phyloP scores from a whole-genome alignment of 495 filamentous ascomycete genomes.

The Penicillium daleae region DNA sequence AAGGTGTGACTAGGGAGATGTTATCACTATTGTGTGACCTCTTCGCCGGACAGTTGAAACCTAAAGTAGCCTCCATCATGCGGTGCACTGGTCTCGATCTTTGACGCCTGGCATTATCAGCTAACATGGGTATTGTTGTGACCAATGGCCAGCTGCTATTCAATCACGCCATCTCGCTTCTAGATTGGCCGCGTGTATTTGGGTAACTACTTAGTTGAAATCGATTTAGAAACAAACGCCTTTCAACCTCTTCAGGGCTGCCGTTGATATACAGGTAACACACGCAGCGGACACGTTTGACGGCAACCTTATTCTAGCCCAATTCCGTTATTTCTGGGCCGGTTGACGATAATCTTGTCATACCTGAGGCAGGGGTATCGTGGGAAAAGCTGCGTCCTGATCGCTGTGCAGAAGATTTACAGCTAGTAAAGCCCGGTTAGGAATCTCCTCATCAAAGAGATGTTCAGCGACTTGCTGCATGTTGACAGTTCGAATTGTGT shows the following conservation, averaged over 20 bases:
- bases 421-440: not conserved
- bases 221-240: not conserved
- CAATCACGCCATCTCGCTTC: not conserved
- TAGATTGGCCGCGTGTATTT: not conserved
- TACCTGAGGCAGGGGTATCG: slow-evolving; percentile 1
- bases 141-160: no score
- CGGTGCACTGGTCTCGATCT: slow-evolving; percentile 5
- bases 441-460: not conserved
- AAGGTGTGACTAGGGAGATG: not conserved
- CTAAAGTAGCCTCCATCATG: slow-evolving; percentile 8
- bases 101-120: not conserved
- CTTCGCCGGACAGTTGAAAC: slow-evolving; percentile 17
- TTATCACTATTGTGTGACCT: slow-evolving; percentile 19
- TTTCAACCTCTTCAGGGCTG: not conserved
- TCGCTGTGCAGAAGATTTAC: not conserved
- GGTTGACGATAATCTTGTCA: slow-evolving; percentile 12
- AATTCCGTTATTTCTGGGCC: not conserved
- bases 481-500: not conserved
- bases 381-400: not conserved
- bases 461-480: not conserved
- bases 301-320: slow-evolving; percentile 8
- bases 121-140: no score
- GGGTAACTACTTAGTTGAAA: not conserved
- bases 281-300: not conserved
- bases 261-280: not conserved